Evolutionary conservation across 495 filamentous ascomycete genomes (phyloP).

Genomic region (Recurvomyces mirabilis): DNA sequence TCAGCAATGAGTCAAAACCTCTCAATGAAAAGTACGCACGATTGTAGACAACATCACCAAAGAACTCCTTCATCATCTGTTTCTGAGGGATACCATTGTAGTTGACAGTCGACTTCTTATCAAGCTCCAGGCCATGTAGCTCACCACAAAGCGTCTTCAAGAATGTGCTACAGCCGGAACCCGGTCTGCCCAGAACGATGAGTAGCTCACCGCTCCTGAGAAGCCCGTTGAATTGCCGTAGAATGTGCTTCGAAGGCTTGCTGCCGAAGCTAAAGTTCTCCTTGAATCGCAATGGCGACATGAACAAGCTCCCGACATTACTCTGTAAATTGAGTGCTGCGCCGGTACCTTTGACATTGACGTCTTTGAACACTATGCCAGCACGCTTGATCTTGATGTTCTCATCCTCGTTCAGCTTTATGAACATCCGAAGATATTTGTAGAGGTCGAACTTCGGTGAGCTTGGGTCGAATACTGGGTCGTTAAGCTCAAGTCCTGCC

Average conservation of each 20-base stretch:
- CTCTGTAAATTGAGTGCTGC: constrained; percentile 45
- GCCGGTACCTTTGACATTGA: constrained; percentile 45
- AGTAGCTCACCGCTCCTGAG: constrained; percentile 22
- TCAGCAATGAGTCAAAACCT: too few species aligned
- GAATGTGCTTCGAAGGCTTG: constrained; percentile 13
- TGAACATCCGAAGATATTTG: constrained; percentile 13
- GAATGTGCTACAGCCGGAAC: constrained; percentile 61
- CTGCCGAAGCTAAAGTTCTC: constrained; percentile 32
- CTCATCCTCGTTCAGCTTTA: constrained; percentile 35
- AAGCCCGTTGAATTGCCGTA: constrained; percentile 21
- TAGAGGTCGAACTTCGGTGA: constrained; percentile 17
- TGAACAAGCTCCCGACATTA: constrained; percentile 41
- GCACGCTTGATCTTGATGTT: constrained; percentile 31
- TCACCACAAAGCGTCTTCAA: constrained; percentile 37
- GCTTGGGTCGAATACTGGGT: constrained; percentile 13
- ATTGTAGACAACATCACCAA: constrained; percentile 42
- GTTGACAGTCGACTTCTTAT: constrained; percentile 25
- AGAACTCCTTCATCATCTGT: constrained; percentile 52
- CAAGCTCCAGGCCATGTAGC: constrained; percentile 21
- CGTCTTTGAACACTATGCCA: constrained; percentile 40
- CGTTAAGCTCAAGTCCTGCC: constrained; percentile 8
- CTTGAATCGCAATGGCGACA: constrained; percentile 38
- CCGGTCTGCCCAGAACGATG: constrained; percentile 47
- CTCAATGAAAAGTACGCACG: too few species aligned
- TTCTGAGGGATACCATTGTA: constrained; percentile 41